These are phyloP conservation scores for Lepidium africanum DNA, from an alignment of 345 rosid genomes.

Conservation along the genomic window DNA sequence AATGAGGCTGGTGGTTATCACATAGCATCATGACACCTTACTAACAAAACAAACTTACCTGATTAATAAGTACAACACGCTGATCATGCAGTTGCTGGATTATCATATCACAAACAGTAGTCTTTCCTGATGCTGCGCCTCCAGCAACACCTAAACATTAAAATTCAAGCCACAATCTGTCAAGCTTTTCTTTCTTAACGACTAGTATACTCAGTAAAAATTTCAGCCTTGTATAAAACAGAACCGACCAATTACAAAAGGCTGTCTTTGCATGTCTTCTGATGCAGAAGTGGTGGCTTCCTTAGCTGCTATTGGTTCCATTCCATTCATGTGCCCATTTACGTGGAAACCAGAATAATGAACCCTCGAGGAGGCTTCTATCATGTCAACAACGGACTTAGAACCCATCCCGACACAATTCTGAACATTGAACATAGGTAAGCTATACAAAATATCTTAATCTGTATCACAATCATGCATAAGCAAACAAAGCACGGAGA, in stretches of 20 bases:
- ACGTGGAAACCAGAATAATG: slow-evolving; percentile 78
- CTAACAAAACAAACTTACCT: slow-evolving; percentile 38
- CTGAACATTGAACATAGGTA: background rate
- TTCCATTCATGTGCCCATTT: slow-evolving; percentile 52
- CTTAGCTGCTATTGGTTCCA: slow-evolving; percentile 36
- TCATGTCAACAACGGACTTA: slow-evolving; percentile 68
- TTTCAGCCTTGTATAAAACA: background rate
- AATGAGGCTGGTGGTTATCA: background rate
- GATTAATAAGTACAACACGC: slow-evolving; percentile 93
- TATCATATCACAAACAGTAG: slow-evolving; percentile 98
- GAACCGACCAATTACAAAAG: slow-evolving; percentile 82
- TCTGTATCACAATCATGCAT: background rate
- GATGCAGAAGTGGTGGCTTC: slow-evolving; percentile 44
- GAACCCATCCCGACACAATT: slow-evolving; percentile 20
- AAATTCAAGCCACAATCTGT: background rate
- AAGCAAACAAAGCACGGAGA: background rate
- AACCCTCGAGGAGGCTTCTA: slow-evolving; percentile 72
- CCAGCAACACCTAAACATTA: slow-evolving; percentile 79
- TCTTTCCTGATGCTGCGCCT: slow-evolving; percentile 97
- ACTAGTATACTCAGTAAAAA: background rate
- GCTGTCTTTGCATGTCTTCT: slow-evolving; percentile 59
- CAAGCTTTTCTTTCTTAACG: background rate
- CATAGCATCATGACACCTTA: background rate
- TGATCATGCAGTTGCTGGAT: slow-evolving; percentile 99
- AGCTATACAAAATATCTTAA: background rate